phyloP scores from a whole-genome alignment of 2,329 filamentous ascomycete genomes.

The Coleophoma eucalyptorum region DNA sequence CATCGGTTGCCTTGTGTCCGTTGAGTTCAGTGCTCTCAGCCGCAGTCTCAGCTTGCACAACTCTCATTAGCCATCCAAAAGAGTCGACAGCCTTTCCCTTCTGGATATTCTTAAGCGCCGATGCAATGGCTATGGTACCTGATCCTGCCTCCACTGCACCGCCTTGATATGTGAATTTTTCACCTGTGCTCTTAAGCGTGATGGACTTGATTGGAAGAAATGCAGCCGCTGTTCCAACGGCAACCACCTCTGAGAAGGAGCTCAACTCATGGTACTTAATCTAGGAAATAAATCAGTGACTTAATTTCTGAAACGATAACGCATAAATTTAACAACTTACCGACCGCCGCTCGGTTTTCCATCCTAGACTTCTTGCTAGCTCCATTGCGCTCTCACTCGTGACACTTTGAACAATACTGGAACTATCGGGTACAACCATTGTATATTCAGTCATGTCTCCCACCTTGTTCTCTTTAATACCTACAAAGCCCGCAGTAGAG shows the following conservation, averaged over 20 bases:
- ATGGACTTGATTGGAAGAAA: slow-evolving; percentile 88
- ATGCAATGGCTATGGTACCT: neutral
- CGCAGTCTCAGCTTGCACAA: too few species aligned
- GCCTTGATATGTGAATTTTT: slow-evolving; percentile 45
- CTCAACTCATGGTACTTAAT: slow-evolving; percentile 55
- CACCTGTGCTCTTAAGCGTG: slow-evolving; percentile 52
- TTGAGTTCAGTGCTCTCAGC: too few species aligned
- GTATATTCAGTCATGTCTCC: too few species aligned
- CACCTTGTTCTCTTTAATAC: slow-evolving; percentile 44
- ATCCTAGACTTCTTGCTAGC: slow-evolving; percentile 74
- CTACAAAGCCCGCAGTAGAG: slow-evolving; percentile 64
- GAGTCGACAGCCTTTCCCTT: neutral
- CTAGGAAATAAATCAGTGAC: slow-evolving; percentile 31
- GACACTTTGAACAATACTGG: slow-evolving; percentile 82
- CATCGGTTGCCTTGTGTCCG: too few species aligned
- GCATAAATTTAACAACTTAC: slow-evolving; percentile 49
- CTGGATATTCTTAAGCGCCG: neutral
- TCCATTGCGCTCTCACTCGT: slow-evolving; percentile 76
- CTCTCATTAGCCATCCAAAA: slow-evolving; percentile 4
- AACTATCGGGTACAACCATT: slow-evolving; percentile 81
- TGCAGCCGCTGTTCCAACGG: slow-evolving; percentile 83
- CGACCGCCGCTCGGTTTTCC: slow-evolving; percentile 38
- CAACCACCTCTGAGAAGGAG: slow-evolving; percentile 72
- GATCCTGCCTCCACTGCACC: neutral
- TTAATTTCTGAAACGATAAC: slow-evolving; percentile 43